phyloP scores from a whole-genome alignment of 768 basidiomycete species.

The Neoboletus magnificus region DNA sequence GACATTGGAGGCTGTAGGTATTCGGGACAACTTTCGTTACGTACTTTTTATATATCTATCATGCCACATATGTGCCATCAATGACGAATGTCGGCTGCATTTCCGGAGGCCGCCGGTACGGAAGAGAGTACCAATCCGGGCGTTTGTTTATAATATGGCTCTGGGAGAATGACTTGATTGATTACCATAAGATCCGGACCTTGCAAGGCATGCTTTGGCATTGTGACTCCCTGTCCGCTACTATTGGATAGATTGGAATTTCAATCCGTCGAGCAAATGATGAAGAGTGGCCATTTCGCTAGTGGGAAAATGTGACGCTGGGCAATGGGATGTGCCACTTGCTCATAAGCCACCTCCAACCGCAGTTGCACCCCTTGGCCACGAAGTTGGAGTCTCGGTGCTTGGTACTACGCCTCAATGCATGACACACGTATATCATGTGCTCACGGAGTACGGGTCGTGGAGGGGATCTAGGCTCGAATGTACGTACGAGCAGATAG shows the following conservation, averaged over 20 bases:
- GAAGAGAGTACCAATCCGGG: not conserved
- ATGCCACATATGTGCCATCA: not conserved
- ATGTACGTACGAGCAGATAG: slow-evolving; percentile 15
- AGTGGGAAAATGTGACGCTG: not conserved
- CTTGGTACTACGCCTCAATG: not conserved
- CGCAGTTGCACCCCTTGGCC: not conserved
- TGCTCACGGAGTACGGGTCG: not conserved
- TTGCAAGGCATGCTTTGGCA: not conserved
- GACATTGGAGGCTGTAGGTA: not conserved
- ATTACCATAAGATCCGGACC: slow-evolving; percentile 1
- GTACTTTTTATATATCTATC: not conserved
- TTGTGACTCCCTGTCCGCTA: not conserved
- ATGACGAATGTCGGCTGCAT: not conserved
- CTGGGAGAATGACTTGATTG: not conserved
- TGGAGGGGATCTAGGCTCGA: slow-evolving; percentile 5
- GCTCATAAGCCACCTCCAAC: not conserved
- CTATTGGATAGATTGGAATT: not conserved
- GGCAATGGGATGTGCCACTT: not conserved
- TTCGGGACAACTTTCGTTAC: not conserved
- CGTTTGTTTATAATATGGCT: not conserved
- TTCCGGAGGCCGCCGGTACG: not conserved
- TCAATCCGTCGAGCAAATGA: not conserved
- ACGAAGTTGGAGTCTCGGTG: not conserved
- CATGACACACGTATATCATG: slow-evolving; percentile 8
- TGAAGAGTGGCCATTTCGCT: not conserved